Evolutionary conservation across 2,329 filamentous ascomycete species (phyloP).

Genomic region (Sporothrix pallida): DNA sequence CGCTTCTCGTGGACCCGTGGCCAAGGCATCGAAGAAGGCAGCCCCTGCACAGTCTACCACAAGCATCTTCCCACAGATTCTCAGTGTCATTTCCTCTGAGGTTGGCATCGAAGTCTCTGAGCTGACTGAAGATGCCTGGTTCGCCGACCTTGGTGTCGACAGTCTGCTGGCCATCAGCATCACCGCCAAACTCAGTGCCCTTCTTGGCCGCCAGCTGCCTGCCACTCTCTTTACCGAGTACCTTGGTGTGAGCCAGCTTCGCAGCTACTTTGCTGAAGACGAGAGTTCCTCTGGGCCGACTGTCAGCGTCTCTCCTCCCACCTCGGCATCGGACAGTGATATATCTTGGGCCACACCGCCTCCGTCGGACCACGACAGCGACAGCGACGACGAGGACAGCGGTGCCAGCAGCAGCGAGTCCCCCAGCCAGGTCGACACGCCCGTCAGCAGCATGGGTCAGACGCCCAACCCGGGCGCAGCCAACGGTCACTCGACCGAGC

Average conservation of each 20-base stretch:
- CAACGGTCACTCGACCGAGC: not conserved
- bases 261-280: slow-evolving; percentile 2
- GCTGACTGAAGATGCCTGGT: slow-evolving; percentile 45
- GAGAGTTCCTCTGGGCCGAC: not conserved
- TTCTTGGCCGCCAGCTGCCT: slow-evolving; percentile 10
- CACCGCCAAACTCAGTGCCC: slow-evolving; percentile 17
- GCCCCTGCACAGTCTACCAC: not conserved
- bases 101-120: slow-evolving; percentile 62
- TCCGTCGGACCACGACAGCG: not conserved
- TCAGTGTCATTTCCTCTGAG: slow-evolving; percentile 57
- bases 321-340: not conserved
- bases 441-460: slow-evolving; percentile 19
- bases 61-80: not conserved
- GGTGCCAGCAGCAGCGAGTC: slow-evolving; percentile 3
- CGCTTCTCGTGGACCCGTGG: not conserved
- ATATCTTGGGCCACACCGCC: not conserved
- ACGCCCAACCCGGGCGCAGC: slow-evolving; percentile 14
- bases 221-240: slow-evolving; percentile 18
- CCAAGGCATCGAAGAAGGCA: not conserved
- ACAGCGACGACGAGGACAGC: not conserved
- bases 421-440: not conserved
- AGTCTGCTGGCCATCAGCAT: slow-evolving; percentile 26
- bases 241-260: slow-evolving; percentile 9
- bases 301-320: not conserved
- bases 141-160: slow-evolving; percentile 48